phyloP scores from a whole-genome alignment of 805 yeast species.

The Saccharomycopsis fermentans region DNA sequence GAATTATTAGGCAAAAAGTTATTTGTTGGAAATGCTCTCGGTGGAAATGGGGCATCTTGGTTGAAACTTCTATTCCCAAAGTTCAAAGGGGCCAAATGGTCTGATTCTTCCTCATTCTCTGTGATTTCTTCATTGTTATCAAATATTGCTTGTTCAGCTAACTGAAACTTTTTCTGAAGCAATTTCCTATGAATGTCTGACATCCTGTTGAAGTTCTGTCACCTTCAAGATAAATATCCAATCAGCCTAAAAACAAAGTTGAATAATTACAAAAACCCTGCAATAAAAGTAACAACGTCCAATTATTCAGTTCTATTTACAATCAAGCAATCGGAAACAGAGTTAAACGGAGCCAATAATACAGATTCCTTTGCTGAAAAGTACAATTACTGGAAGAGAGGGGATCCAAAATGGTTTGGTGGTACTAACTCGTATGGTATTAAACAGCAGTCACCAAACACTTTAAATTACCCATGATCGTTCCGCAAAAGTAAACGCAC shows the following conservation, averaged over 20 bases:
- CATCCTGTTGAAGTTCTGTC: not conserved
- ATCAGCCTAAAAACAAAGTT: not conserved
- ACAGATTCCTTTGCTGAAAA: too few species aligned
- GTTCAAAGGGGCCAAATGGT: not conserved
- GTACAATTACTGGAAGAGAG: too few species aligned
- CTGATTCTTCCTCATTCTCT: conserved; percentile 7
- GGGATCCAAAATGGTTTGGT: too few species aligned
- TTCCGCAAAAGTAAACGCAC: too few species aligned
- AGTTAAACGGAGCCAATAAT: too few species aligned
- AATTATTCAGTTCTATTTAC: too few species aligned
- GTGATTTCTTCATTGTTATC: conserved; percentile 5
- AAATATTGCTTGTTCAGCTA: conserved; percentile 15
- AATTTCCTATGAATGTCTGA: conserved; percentile 14
- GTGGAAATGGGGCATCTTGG: conserved; percentile 15
- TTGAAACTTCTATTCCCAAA: not conserved
- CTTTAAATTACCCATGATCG: too few species aligned
- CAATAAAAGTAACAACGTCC: too few species aligned
- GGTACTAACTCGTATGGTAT: too few species aligned
- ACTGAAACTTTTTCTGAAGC: conserved; percentile 13
- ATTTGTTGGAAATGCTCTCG: not conserved
- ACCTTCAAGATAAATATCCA: not conserved
- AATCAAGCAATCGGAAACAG: too few species aligned
- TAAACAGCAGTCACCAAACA: too few species aligned
- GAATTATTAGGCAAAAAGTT: not conserved
- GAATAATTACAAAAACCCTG: not conserved